Base-by-base conservation (phyloP, 1,139 yeast species). In the Saccharomycopsis phalli region DNA sequence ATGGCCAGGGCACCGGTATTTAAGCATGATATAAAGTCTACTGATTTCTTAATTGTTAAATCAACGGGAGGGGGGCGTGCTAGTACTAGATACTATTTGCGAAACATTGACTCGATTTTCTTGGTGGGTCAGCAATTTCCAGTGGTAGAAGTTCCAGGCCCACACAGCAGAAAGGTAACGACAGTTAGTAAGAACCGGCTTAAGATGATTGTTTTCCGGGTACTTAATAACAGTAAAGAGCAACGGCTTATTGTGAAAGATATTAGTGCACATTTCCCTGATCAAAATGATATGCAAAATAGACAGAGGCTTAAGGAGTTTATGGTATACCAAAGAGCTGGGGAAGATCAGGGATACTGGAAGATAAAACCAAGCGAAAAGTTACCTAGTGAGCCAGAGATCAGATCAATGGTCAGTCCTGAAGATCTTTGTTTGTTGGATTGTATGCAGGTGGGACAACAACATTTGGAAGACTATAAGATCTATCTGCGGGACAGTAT, bases 291-390 rank as follows among this genome's bases (percentile, higher is more conserved):
- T 56, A 88, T 91, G 87, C 99, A 93, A 59, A 91, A 87, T 55
- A 72, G 98, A 52, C 97, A 91, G 61, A 69, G 96, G 48, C 69
- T 93, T 47, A 93, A 93, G 58, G 99, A 93, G 60, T 93, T 93
- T 52, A 93, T 93, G 99, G 97, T 88, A 55, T 93, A 84, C 54
- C 97, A 88, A 62, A 70, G 97, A 51, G 77, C 81, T 33, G 98
- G 98, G 11, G 88, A 82, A 22, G 97, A 91, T 56, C 95, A 87
- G 55, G 95, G 97, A 2, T 83, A 67, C 55, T 93, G 99, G 99
- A 91, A 87, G 54, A 71, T 93, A 44, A 86, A 86, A 52, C 73
- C 76, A 18, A 71, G 74, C 16, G 87, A 80, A 42, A 69, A 74
- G 3, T 67, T 88, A 11, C 93, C 95, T 0, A 71, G 68, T 34